phyloP scores from a whole-genome alignment of 257 asterid species.

The Solanum microdontum region DNA sequence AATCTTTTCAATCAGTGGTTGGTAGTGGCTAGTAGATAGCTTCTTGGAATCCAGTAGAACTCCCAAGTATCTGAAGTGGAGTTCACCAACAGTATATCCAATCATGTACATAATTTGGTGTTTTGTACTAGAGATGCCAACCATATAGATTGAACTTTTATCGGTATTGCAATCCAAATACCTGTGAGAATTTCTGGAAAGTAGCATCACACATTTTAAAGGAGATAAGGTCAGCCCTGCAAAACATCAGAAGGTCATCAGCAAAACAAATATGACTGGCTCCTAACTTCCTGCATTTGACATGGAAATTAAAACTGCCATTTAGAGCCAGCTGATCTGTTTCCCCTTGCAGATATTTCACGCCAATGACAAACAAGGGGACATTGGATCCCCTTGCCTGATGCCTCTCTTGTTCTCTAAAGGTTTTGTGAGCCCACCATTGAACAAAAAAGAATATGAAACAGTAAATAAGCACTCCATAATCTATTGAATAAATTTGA shows the following conservation, averaged over 20 bases:
- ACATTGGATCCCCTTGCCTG: not conserved
- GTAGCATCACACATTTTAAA: not conserved
- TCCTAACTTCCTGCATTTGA: not conserved
- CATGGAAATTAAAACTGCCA: not conserved
- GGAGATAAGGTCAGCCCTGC: not conserved
- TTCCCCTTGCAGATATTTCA: not conserved
- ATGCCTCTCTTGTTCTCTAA: not conserved
- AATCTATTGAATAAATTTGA: not conserved
- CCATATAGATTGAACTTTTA: not conserved
- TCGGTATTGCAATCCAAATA: not conserved
- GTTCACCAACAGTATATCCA: not conserved
- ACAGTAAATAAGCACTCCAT: not conserved
- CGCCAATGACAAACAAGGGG: not conserved
- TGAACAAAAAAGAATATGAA: not conserved
- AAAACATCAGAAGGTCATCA: not conserved
- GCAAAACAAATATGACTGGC: not conserved
- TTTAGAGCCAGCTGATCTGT: not conserved
- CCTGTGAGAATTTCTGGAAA: not conserved
- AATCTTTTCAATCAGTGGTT: not conserved
- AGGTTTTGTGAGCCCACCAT: not conserved
- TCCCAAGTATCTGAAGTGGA: not conserved
- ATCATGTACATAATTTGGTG: not conserved
- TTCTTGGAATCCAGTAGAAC: not conserved
- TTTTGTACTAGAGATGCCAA: not conserved
- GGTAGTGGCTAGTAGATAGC: not conserved